Conservation (phyloP, 1,139 yeast genomes). For the Kodamaea ohmeri region DNA sequence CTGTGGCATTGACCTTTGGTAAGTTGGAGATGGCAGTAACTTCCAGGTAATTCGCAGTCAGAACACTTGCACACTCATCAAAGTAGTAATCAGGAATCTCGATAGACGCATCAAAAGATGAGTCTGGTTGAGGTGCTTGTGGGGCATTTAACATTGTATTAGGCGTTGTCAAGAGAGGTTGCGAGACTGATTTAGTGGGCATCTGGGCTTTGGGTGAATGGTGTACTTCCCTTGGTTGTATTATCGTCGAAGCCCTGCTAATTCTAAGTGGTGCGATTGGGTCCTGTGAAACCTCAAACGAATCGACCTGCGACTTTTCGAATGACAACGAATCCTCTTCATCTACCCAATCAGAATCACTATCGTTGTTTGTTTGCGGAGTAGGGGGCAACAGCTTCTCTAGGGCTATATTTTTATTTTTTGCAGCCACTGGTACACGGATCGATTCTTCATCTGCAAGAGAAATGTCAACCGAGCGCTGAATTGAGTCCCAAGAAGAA, state of each 20-base stretch:
- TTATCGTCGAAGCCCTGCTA: conserved; percentile 13
- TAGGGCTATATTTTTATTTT: neutral
- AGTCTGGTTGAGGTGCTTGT: conserved; percentile 2
- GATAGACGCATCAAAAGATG: conserved; percentile 12
- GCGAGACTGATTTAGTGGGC: too few relatives aligned
- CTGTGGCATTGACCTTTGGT: neutral
- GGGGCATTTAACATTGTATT: neutral
- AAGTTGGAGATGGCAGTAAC: conserved; percentile 10
- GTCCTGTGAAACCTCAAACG: conserved; percentile 1
- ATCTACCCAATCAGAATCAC: conserved; percentile 10
- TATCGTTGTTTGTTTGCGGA: conserved; percentile 1
- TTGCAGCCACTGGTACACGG: neutral
- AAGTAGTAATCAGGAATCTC: conserved; percentile 16
- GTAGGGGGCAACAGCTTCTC: conserved; percentile 12
- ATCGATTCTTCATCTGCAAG: conserved; percentile 8
- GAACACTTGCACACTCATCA: conserved; percentile 15
- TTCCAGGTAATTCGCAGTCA: conserved; percentile 17
- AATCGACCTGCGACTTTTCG: conserved; percentile 2
- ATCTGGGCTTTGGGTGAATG: too few relatives aligned
- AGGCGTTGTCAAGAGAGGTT: neutral
- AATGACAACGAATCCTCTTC: conserved; percentile 2
- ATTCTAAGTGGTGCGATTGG: conserved; percentile 11
- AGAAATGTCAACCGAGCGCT: conserved; percentile 32
- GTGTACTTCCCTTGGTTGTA: neutral
- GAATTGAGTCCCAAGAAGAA: conserved; percentile 37